These are phyloP conservation scores for Trametes sanguinea DNA, from an alignment of 768 basidiomycete species.

Conservation along the genomic window DNA sequence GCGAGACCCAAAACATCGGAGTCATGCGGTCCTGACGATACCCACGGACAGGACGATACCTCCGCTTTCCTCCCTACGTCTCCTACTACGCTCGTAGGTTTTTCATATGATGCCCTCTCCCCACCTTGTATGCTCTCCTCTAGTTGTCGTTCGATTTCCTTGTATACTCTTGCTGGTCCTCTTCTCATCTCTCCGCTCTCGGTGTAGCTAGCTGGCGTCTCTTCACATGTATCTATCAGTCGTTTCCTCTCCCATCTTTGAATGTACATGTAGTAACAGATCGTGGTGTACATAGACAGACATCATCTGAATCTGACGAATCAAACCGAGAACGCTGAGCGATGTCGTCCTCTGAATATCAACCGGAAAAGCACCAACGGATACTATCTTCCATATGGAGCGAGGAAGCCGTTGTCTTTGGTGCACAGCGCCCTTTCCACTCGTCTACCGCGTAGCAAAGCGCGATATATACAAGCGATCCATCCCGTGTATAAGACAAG, in stretches of 20 bases:
- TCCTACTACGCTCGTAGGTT: neutral
- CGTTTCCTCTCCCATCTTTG: neutral
- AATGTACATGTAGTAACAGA: conserved; percentile 3
- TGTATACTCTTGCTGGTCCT: conserved; percentile 4
- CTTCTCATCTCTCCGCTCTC: neutral
- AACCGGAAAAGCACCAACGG: too few relatives aligned
- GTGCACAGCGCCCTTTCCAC: too few relatives aligned
- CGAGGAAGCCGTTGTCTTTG: too few relatives aligned
- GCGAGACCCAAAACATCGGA: neutral
- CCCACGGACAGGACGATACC: conserved; percentile 16
- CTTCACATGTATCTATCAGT: neutral
- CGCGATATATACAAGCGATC: too few relatives aligned
- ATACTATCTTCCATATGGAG: too few relatives aligned
- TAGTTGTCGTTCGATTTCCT: neutral
- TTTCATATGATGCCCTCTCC: neutral
- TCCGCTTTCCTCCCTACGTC: neutral
- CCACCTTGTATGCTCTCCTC: conserved; percentile 4
- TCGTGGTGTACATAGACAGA: too few relatives aligned
- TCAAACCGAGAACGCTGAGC: too few relatives aligned
- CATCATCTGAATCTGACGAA: too few relatives aligned
- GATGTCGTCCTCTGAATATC: too few relatives aligned
- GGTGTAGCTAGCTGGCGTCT: neutral
- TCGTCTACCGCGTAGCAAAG: too few relatives aligned
- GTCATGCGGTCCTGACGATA: conserved; percentile 1
- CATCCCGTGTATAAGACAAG: too few relatives aligned